Percentiles rank a stretch among this genome's conserved stretches.
Conservation (phyloP, 805 yeast species). For the Monosporozyma siamensis region DNA sequence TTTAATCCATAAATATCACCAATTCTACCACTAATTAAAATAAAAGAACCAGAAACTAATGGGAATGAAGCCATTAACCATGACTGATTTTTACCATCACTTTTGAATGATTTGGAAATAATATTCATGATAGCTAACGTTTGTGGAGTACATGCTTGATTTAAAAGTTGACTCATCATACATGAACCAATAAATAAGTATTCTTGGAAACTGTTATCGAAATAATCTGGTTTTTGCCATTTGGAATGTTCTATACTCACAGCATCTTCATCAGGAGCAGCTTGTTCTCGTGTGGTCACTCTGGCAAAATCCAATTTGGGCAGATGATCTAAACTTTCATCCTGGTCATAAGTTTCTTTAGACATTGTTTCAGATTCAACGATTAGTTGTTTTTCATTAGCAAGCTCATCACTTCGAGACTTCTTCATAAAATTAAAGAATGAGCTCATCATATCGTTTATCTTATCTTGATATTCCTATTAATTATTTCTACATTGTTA, state of each 20-base stretch:
- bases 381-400: not conserved
- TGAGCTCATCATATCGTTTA: not conserved
- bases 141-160: slow-evolving; percentile 36
- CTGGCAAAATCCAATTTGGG: not conserved
- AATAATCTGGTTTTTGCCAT: slow-evolving; percentile 18
- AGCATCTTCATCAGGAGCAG: not conserved
- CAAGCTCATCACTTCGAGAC: not conserved
- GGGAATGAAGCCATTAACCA: slow-evolving; percentile 73
- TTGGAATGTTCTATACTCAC: not conserved
- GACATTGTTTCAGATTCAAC: not conserved
- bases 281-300: not conserved
- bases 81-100: slow-evolving; percentile 30
- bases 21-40: slow-evolving; percentile 54
- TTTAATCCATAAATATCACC: slow-evolving; percentile 69
- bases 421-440: not conserved
- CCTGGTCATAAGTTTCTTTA: not conserved
- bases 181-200: slow-evolving; percentile 21
- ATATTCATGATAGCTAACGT: slow-evolving; percentile 31
- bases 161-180: slow-evolving; percentile 32
- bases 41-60: slow-evolving; percentile 63
- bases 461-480: not conserved
- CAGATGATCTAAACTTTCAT: not conserved
- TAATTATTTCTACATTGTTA: no score
- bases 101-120: slow-evolving; percentile 28
- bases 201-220: slow-evolving; percentile 18